These are phyloP conservation scores for Vigna reflexopilosa DNA, from an alignment of 306 rosid species.

Conservation along the genomic window DNA sequence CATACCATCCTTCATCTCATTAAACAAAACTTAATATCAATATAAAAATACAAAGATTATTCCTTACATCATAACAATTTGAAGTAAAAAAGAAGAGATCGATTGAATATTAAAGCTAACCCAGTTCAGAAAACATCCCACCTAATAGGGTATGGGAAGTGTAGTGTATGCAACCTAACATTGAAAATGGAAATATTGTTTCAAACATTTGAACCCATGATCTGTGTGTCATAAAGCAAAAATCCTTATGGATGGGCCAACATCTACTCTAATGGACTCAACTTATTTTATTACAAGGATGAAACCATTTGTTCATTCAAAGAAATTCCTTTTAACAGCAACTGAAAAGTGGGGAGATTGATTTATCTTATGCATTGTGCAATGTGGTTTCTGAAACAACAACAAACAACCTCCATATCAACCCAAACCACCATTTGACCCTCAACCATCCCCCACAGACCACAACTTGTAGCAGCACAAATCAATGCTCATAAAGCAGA, in stretches of 20 bases:
- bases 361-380: no score
- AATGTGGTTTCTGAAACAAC: background rate
- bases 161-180: background rate
- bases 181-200: background rate
- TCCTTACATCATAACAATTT: conserved; percentile 26
- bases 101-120: background rate
- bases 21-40: conserved; percentile 11
- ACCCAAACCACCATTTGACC: background rate
- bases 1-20: conserved; percentile 23
- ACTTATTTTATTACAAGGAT: background rate
- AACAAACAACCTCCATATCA: background rate
- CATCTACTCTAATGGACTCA: background rate
- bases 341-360: background rate
- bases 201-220: background rate
- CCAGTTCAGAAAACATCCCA: background rate
- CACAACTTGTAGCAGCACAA: conserved; percentile 5
- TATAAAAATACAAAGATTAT: conserved; percentile 27
- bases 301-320: background rate
- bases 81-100: conserved; percentile 11
- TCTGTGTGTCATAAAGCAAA: background rate
- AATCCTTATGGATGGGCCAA: background rate
- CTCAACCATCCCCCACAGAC: background rate
- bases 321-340: background rate
- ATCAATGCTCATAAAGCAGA: no score
- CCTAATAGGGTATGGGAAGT: background rate